These are phyloP conservation scores for Somion occarium DNA, from an alignment of 1,284 basidiomycete species.

Conservation along the genomic window DNA sequence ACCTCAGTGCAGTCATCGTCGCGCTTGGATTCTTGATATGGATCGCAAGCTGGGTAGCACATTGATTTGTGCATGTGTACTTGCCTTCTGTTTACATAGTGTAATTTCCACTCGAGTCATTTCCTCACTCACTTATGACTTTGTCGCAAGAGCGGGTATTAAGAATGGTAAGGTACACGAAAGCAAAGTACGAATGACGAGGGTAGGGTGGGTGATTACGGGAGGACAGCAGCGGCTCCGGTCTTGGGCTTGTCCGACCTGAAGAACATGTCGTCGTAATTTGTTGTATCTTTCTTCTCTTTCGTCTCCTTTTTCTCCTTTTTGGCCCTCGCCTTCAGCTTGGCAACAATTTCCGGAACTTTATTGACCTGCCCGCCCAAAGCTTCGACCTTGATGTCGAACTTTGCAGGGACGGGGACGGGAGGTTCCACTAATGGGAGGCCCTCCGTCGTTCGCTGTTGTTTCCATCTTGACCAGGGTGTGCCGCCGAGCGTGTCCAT, in stretches of 20 bases:
- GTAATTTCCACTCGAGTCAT: too few species aligned
- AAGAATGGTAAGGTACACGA: background rate
- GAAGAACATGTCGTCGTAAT: constrained; percentile 24
- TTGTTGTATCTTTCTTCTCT: constrained; percentile 13
- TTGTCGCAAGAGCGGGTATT: background rate
- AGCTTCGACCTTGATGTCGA: background rate
- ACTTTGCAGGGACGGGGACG: background rate
- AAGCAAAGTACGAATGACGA: background rate
- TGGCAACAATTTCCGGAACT: background rate
- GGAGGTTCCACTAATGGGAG: constrained; percentile 38
- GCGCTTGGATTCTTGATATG: constrained; percentile 57
- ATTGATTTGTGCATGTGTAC: constrained; percentile 8
- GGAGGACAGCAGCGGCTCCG: constrained; percentile 47
- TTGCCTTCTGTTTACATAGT: background rate
- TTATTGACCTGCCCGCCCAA: background rate
- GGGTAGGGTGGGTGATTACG: constrained; percentile 29
- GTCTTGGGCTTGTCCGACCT: constrained; percentile 27
- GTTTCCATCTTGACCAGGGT: constrained; percentile 55
- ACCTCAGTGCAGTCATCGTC: constrained; percentile 60
- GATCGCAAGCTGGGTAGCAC: constrained; percentile 44
- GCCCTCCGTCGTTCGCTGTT: constrained; percentile 39
- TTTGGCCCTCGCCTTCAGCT: constrained; percentile 1
- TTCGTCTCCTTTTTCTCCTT: constrained; percentile 1
- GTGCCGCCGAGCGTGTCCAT: constrained; percentile 61
- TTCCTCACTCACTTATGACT: too few species aligned